A percentile compares a stretch with the other conserved stretches of the same genome.
Conservation (phyloP, 176 grass and related monocot species). For the Oryza meridionalis region DNA sequence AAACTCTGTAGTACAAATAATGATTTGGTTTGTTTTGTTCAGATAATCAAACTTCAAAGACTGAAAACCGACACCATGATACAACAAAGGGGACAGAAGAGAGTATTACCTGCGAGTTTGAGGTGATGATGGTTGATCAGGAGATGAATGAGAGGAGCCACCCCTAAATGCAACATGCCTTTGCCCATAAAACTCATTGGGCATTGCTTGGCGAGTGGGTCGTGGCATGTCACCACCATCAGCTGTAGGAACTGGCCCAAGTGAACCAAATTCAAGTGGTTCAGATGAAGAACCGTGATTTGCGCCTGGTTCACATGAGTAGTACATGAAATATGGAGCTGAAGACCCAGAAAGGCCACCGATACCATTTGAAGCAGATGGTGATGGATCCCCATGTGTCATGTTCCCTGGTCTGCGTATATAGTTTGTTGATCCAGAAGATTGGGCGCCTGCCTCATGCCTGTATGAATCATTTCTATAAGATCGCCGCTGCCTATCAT, state of each 20-base stretch:
- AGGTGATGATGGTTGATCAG: conserved; percentile 79
- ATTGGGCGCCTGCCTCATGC: conserved; percentile 50
- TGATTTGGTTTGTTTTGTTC: conserved; percentile 14
- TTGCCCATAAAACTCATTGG: conserved; percentile 57
- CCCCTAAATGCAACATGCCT: conserved; percentile 54
- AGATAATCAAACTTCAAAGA: conserved; percentile 3
- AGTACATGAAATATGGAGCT: conserved; percentile 59
- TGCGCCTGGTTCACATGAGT: conserved; percentile 51
- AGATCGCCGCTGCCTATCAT: conserved; percentile 65
- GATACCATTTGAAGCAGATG: conserved; percentile 55
- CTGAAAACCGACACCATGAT: conserved; percentile 24
- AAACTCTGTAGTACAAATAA: conserved; percentile 6
- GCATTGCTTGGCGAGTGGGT: conserved; percentile 35
- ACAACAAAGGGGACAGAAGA: conserved; percentile 24
- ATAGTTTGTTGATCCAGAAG: conserved; percentile 54
- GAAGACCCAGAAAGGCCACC: conserved; percentile 30
- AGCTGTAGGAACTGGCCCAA: conserved; percentile 47
- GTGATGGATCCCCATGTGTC: conserved; percentile 54
- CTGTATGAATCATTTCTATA: conserved; percentile 74
- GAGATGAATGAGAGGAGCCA: conserved; percentile 67
- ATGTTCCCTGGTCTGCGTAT: conserved; percentile 47
- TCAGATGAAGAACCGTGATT: conserved; percentile 57
- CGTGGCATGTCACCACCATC: conserved; percentile 51
- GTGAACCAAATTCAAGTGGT: conserved; percentile 71
- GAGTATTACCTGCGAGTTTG: conserved; percentile 56